phyloP scores from a whole-genome alignment of 768 basidiomycete genomes.

The Kwoniella heveanensis region DNA sequence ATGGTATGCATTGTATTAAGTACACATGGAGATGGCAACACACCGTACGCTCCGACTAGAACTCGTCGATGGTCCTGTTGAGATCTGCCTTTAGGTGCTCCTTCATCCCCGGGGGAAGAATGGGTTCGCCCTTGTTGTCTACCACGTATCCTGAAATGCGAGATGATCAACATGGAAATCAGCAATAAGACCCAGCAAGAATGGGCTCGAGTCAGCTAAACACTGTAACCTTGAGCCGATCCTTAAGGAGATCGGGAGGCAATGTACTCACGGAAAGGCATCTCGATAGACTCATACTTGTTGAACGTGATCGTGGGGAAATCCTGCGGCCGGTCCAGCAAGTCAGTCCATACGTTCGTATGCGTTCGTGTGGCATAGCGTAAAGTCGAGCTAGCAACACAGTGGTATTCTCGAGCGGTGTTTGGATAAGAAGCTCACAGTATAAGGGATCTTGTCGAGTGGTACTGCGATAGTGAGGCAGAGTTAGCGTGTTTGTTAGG shows the following conservation, averaged over 20 bases:
- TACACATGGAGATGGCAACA: not conserved
- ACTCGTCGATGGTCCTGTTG: conserved; percentile 74
- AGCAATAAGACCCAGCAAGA: too few species aligned
- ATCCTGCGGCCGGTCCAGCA: conserved; percentile 62
- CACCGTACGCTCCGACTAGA: too few species aligned
- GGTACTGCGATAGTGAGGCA: conserved; percentile 58
- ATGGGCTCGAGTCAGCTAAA: too few species aligned
- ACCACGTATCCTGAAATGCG: conserved; percentile 60
- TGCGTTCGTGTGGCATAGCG: too few species aligned
- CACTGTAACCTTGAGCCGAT: too few species aligned
- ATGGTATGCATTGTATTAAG: not conserved
- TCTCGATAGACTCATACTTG: conserved; percentile 86
- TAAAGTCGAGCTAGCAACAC: too few species aligned
- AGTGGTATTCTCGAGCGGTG: too few species aligned
- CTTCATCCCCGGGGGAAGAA: conserved; percentile 86
- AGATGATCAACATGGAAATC: not conserved
- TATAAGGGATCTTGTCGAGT: conserved; percentile 65
- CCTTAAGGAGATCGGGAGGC: not conserved
- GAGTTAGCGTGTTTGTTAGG: too few species aligned
- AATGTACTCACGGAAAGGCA: conserved; percentile 82
- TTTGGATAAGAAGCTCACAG: too few species aligned
- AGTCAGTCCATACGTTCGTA: too few species aligned
- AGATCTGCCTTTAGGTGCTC: conserved; percentile 81
- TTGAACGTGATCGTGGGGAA: conserved; percentile 88
- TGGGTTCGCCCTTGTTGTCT: conserved; percentile 63